Evolutionary conservation across 305 asterid species (phyloP).

Genomic region (Rubia occidens): DNA sequence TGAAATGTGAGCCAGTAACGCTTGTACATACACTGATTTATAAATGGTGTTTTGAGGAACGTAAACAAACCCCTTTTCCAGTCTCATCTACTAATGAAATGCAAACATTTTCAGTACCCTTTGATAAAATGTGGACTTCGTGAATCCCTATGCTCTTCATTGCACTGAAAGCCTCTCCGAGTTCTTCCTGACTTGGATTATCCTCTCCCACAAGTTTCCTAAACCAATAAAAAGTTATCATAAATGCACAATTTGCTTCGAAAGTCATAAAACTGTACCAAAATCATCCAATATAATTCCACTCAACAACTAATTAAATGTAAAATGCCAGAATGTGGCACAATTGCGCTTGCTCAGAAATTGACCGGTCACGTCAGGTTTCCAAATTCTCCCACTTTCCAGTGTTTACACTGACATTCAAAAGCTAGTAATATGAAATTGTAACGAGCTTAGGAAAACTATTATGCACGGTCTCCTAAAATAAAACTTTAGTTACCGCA

Average conservation of each 20-base stretch:
- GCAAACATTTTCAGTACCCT: conserved; percentile 44
- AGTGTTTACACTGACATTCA: no score
- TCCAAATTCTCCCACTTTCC: no score
- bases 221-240: background rate
- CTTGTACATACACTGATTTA: conserved; percentile 42
- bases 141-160: conserved; percentile 37
- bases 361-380: no score
- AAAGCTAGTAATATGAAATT: no score
- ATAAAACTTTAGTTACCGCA: background rate
- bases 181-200: background rate
- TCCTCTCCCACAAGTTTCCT: background rate
- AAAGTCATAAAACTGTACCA: background rate
- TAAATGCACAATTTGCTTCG: no score
- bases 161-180: conserved; percentile 31
- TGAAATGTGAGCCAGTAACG: conserved; percentile 51
- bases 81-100: conserved; percentile 48
- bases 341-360: no score
- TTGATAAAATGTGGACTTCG: conserved; percentile 33
- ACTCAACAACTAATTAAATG: background rate
- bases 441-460: no score
- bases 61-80: conserved; percentile 42
- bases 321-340: background rate
- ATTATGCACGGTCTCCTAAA: no score
- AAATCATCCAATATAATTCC: background rate
- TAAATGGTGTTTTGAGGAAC: conserved; percentile 33